Base-by-base conservation (phyloP, 345 rosid genomes). In the Nasturtium officinale region DNA sequence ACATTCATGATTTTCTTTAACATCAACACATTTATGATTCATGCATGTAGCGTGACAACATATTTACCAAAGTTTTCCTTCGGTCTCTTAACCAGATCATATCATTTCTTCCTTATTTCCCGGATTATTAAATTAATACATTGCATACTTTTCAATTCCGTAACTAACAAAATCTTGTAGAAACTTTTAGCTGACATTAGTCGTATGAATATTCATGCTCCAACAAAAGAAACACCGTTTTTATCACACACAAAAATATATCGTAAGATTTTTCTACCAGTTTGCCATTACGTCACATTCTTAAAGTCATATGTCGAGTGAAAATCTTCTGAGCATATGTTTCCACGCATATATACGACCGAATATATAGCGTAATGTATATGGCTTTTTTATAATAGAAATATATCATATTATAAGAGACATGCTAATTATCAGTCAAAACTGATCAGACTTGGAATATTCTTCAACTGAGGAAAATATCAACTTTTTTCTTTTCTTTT, bases 191-290 rank as follows among this genome's bases (percentile, higher is more conserved):
- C 42, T 23, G 42, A 25, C 61, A n/a, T 17, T 25, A 52, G 50
- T 40, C 40, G 52, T 67, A 16, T 17, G 25, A 54, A 56, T 42
- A 55, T 56, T 20, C 74, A 46, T 70, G 59, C 60, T 50, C 17
- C 67, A 35, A 12, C 20, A 15, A 60, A 48, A 51, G 52, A 71
- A 71, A 50, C 51, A 50, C 30, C 5, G 3, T 32, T 56, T 30
- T 57, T 23, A 57, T 32, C 26, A 57, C 61, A 57, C 17, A 45
- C 18, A 12, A 32, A 38, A 1, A 23, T 23, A 23, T 23, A 23
- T 28, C 0, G 23, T 18, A 40, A 72, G 61, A 40, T 18, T 47
- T 72, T 72, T 51, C 76, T 17, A 48, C 38, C 2, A 33, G 35
- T 48, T 60, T 48, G 65, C 30, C 47, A 60, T 13, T 25, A 37